Conservation (phyloP, 2,329 filamentous ascomycete genomes). For the Fusarium setosum region DNA sequence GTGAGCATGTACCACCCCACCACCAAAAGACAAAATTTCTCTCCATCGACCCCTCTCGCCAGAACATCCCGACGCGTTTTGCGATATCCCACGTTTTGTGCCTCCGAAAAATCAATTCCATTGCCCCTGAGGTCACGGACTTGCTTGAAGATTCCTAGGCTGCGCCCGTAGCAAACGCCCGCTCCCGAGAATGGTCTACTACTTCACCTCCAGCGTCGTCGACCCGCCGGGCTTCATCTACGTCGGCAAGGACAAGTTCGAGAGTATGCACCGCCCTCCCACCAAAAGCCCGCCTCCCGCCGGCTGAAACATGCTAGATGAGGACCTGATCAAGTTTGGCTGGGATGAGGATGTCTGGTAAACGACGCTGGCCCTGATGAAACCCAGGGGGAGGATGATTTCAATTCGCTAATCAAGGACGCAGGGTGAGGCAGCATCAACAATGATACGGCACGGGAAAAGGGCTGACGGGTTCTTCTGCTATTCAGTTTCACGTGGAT, state of each 20-base stretch:
- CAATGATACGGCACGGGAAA: background rate
- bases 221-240: slow-evolving; percentile 89
- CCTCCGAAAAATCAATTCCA: background rate
- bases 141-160: background rate
- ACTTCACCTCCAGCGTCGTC: slow-evolving; percentile 89
- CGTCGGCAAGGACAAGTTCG: slow-evolving; percentile 98
- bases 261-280: slow-evolving; percentile 74
- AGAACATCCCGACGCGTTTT: slow-evolving; percentile 1
- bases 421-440: slow-evolving; percentile 32
- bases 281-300: too few species aligned
- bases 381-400: too few species aligned
- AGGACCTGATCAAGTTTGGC: slow-evolving; percentile 94
- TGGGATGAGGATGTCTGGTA: slow-evolving; percentile 97
- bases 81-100: background rate
- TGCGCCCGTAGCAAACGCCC: accelerated
- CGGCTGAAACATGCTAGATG: slow-evolving; percentile 70
- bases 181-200: slow-evolving; percentile 82
- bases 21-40: slow-evolving; percentile 34
- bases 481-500: slow-evolving; percentile 89
- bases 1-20: too few species aligned
- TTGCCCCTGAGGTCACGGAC: background rate
- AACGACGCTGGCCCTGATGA: slow-evolving; percentile 36
- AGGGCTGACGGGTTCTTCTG: background rate
- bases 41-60: slow-evolving; percentile 14
- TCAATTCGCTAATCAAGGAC: slow-evolving; percentile 14